Conservation (phyloP, 495 filamentous ascomycete genomes). For the Penicillium canariense region DNA sequence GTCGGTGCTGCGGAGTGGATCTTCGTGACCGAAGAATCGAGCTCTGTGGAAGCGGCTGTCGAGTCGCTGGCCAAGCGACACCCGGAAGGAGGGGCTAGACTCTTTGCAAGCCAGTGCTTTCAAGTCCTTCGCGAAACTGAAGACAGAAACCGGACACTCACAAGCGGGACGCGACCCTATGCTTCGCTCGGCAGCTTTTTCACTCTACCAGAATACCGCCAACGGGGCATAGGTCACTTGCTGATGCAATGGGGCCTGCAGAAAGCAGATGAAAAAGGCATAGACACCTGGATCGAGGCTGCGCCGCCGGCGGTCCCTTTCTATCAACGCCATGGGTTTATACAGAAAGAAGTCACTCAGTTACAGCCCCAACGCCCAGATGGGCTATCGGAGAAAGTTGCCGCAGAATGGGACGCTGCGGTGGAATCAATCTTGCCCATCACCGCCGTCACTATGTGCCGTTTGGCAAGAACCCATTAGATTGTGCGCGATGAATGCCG, state of each 20-base stretch:
- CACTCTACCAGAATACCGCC: conserved; percentile 2
- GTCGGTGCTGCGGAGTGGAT: conserved; percentile 9
- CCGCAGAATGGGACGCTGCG: conserved; percentile 1
- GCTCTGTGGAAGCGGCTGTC: not conserved
- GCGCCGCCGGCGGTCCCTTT: conserved; percentile 4
- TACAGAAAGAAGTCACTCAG: conserved; percentile 1
- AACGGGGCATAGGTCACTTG: not conserved
- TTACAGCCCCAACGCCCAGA: not conserved
- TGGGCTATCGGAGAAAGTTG: not conserved
- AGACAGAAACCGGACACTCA: not conserved
- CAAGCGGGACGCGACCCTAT: not conserved
- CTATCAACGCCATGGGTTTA: conserved; percentile 6
- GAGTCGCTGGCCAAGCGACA: not conserved
- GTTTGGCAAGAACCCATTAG: not conserved
- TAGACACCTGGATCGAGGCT: conserved; percentile 11
- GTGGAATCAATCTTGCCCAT: conserved; percentile 4
- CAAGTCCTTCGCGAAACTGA: not conserved
- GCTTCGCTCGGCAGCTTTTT: conserved; percentile 10
- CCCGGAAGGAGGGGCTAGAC: conserved; percentile 5
- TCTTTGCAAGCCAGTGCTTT: conserved; percentile 7
- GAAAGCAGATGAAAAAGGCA: not conserved
- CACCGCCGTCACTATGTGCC: conserved; percentile 5
- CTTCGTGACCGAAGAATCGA: not conserved
- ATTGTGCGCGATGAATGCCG: not conserved
- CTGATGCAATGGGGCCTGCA: conserved; percentile 10